Evolutionary conservation across 2,329 filamentous ascomycete species (phyloP).

Genomic region (Xylaria sp.): DNA sequence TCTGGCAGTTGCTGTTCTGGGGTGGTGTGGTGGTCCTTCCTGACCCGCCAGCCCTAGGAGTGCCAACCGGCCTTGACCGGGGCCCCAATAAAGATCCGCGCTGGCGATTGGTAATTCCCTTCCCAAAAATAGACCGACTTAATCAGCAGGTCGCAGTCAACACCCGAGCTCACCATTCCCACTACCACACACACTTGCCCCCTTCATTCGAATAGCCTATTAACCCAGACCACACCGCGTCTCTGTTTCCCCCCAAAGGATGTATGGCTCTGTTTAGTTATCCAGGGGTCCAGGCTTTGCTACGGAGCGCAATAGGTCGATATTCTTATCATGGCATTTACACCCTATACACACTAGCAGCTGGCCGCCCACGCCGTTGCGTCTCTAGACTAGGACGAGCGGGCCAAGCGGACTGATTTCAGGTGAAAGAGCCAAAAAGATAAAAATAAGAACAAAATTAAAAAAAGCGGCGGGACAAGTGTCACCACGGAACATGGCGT

Average conservation of each 20-base stretch:
- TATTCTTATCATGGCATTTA: slow-evolving; percentile 30
- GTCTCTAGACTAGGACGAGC: slow-evolving; percentile 13
- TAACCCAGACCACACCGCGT: slow-evolving; percentile 23
- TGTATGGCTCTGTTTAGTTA: slow-evolving; percentile 29
- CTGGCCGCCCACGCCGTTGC: slow-evolving; percentile 10
- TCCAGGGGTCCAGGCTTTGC: slow-evolving; percentile 26
- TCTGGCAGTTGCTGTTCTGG: slow-evolving; percentile 16
- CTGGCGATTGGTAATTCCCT: slow-evolving; percentile 43
- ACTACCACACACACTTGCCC: slow-evolving; percentile 9
- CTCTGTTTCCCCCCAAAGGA: background rate
- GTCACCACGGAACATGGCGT: slow-evolving; percentile 20
- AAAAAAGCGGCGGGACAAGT: slow-evolving; percentile 21
- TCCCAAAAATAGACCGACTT: slow-evolving; percentile 47
- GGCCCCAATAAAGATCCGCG: slow-evolving; percentile 37
- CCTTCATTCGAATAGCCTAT: slow-evolving; percentile 30
- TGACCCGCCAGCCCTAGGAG: slow-evolving; percentile 45
- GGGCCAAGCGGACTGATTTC: background rate
- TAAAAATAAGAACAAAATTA: slow-evolving; percentile 11
- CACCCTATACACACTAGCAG: background rate
- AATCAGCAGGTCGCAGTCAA: slow-evolving; percentile 38
- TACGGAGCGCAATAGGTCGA: slow-evolving; percentile 28
- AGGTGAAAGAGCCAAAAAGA: slow-evolving; percentile 5
- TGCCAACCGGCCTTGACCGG: slow-evolving; percentile 17
- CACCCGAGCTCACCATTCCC: slow-evolving; percentile 7
- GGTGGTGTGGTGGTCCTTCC: slow-evolving; percentile 20